Evolutionary conservation across 163 green algal genomes (phyloP).

Genomic region (Coccomyxa subellipsoidea): DNA sequence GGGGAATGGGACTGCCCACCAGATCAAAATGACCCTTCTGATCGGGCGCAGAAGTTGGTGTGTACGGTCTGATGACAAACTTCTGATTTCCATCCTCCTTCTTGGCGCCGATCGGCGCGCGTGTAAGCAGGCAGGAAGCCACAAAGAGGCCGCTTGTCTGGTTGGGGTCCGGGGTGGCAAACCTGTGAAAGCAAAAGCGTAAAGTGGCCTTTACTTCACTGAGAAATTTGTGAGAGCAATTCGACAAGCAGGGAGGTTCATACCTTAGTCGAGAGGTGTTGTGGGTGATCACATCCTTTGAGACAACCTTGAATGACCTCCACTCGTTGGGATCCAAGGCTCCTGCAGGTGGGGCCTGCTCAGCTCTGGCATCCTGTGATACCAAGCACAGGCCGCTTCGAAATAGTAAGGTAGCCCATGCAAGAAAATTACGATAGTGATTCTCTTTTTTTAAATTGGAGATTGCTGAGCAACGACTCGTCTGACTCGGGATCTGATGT

Average conservation of each 20-base stretch:
- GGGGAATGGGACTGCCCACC: no score
- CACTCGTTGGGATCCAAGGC: slow-evolving; percentile 41
- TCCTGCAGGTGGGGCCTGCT: neutral
- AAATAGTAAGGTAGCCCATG: no score
- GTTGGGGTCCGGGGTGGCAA: slow-evolving; percentile 30
- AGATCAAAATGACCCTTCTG: slow-evolving; percentile 52
- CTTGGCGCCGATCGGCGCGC: neutral
- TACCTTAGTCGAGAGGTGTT: slow-evolving; percentile 8
- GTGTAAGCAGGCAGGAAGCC: slow-evolving; percentile 39
- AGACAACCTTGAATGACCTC: slow-evolving; percentile 46
- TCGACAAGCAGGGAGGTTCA: neutral
- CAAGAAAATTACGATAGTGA: no score
- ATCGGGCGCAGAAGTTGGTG: slow-evolving; percentile 30
- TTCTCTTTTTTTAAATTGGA: no score
- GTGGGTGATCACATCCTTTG: slow-evolving; percentile 41
- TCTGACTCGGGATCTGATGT: no score
- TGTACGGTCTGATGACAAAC: slow-evolving; percentile 44
- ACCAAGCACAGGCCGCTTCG: no score
- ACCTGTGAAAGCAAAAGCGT: slow-evolving; percentile 21
- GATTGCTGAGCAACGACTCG: no score
- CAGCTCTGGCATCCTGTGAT: neutral
- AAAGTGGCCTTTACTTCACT: no score
- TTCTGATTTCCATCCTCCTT: neutral
- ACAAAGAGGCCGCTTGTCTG: slow-evolving; percentile 36
- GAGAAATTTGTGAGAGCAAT: no score